These are phyloP conservation scores for Liquidambar formosana DNA, from an alignment of 164 flowering plant genomes.

Conservation along the genomic window DNA sequence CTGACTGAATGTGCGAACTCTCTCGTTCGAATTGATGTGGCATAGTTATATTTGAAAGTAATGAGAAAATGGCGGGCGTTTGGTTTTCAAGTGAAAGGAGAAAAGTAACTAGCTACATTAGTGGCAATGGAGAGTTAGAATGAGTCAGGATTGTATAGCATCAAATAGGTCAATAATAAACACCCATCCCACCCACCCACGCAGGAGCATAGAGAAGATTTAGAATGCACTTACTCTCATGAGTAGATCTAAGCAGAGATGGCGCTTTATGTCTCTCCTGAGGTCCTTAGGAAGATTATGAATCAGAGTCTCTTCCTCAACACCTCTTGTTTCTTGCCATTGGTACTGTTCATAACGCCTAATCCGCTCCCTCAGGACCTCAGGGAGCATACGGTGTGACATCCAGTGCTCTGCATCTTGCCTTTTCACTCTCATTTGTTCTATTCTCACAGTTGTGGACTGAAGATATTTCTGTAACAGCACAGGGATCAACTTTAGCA, in stretches of 20 bases:
- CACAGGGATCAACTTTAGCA: too few species aligned
- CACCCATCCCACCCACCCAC: too few species aligned
- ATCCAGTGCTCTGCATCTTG: constrained; percentile 4
- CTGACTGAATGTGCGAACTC: too few species aligned
- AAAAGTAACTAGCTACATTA: too few species aligned
- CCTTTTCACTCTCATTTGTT: constrained; percentile 3
- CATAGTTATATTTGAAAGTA: too few species aligned
- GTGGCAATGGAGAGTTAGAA: too few species aligned
- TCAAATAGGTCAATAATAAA: too few species aligned
- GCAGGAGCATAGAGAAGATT: background rate
- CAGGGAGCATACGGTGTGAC: constrained; percentile 5
- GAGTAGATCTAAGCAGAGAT: constrained; percentile 13
- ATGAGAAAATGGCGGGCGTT: too few species aligned
- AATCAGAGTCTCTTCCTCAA: constrained; percentile 10
- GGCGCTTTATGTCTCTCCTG: constrained; percentile 9
- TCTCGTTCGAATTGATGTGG: too few species aligned
- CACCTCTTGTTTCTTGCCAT: constrained; percentile 7
- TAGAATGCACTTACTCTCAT: constrained; percentile 8
- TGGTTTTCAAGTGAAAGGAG: too few species aligned
- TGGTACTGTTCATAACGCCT: constrained; percentile 1
- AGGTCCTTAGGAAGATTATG: constrained; percentile 9
- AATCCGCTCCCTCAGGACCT: constrained; percentile 1
- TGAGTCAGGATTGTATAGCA: too few species aligned
- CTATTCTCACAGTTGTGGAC: background rate
- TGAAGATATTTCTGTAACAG: constrained; percentile 2